These are phyloP conservation scores for Auriscalpium orientale DNA, from an alignment of 768 basidiomycete genomes.

Conservation along the genomic window DNA sequence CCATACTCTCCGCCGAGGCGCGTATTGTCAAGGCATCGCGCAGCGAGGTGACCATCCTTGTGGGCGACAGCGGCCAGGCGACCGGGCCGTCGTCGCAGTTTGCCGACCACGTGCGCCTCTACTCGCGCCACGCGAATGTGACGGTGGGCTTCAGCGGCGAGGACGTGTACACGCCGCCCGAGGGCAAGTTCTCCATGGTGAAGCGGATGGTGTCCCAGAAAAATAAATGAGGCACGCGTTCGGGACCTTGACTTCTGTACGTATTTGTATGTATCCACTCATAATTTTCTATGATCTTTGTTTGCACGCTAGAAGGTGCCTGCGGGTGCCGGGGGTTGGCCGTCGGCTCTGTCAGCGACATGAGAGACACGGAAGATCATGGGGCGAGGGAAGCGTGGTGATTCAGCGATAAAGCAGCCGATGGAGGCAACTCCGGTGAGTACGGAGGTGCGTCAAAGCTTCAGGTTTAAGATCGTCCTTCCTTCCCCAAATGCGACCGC, in stretches of 20 bases:
- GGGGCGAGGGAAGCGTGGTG: too few relatives aligned
- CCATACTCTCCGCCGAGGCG: constrained; percentile 2
- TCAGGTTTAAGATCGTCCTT: neutral
- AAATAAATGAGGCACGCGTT: too few relatives aligned
- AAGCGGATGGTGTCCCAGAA: too few relatives aligned
- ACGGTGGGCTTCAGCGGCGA: constrained; percentile 13
- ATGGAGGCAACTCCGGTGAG: constrained; percentile 13
- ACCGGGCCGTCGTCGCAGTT: neutral
- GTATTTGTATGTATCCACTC: too few relatives aligned
- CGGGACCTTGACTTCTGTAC: too few relatives aligned
- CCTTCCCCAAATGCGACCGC: constrained; percentile 2
- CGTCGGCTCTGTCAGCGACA: too few relatives aligned
- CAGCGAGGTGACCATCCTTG: constrained; percentile 1
- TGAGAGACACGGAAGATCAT: too few relatives aligned
- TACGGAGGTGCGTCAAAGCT: constrained; percentile 13
- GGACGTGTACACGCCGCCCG: constrained; percentile 1
- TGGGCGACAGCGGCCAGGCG: constrained; percentile 7
- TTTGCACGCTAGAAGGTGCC: too few relatives aligned
- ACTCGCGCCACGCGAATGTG: constrained; percentile 7
- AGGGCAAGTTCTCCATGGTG: neutral
- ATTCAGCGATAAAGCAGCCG: neutral
- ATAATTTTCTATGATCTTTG: too few relatives aligned
- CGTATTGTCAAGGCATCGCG: constrained; percentile 3
- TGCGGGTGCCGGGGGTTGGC: too few relatives aligned
- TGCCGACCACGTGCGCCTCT: constrained; percentile 7